Percentiles rank a stretch among this genome's conserved stretches.
phyloP scores from a whole-genome alignment of 2,329 filamentous ascomycete genomes.

The Cordyceps sp. region DNA sequence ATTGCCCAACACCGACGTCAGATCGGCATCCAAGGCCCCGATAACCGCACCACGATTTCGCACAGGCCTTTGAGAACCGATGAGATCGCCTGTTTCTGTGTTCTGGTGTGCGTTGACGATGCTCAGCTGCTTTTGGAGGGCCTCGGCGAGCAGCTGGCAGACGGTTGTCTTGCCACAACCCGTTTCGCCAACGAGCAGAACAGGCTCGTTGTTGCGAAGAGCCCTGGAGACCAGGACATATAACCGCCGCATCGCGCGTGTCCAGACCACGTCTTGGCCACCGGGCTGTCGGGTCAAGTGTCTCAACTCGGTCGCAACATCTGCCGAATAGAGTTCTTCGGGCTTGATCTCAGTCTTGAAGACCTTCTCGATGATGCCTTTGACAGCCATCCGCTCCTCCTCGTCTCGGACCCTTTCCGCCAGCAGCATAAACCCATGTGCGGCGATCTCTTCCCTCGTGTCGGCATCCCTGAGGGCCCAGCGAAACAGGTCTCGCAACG shows the following conservation, averaged over 20 bases:
- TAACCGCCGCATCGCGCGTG: constrained; percentile 77
- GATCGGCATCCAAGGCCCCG: constrained; percentile 44
- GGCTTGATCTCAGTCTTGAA: constrained; percentile 77
- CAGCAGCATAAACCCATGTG: constrained; percentile 91
- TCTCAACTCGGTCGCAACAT: constrained; percentile 37
- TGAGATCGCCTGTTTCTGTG: constrained; percentile 90
- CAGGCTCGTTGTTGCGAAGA: constrained; percentile 78
- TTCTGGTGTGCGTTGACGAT: constrained; percentile 98
- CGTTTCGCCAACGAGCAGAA: constrained; percentile 88
- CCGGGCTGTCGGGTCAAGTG: constrained; percentile 29
- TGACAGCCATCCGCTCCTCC: constrained; percentile 73
- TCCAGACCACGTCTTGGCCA: constrained; percentile 70
- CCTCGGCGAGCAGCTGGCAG: constrained; percentile 78
- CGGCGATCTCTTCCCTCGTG: constrained; percentile 72
- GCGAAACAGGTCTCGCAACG: constrained; percentile 83
- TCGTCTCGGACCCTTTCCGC: constrained; percentile 87
- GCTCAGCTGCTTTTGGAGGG: constrained; percentile 57
- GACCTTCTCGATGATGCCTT: constrained; percentile 71
- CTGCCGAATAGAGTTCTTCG: constrained; percentile 51
- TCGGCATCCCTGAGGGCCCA: constrained; percentile 83
- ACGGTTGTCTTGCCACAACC: constrained; percentile 97
- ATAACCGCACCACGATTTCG: constrained; percentile 66
- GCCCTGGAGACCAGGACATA: constrained; percentile 82
- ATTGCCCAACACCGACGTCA: constrained; percentile 28
- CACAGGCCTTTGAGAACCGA: constrained; percentile 84